Conservation (phyloP, 768 basidiomycete species). For the Pleurotus ostreatus region DNA sequence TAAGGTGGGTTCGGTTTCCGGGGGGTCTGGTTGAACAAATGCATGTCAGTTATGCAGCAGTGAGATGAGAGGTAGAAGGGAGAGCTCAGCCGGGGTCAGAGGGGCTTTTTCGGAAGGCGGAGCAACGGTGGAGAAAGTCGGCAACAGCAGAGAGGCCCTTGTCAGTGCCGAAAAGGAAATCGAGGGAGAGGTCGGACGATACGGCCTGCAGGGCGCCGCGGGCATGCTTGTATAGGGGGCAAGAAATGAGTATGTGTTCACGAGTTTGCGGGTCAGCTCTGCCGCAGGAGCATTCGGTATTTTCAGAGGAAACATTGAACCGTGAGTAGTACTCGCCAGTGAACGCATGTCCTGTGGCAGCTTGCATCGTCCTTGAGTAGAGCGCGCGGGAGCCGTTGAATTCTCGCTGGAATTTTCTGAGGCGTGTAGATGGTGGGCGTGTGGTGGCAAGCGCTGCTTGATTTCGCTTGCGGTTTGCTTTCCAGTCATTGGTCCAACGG, state of each 20-base stretch:
- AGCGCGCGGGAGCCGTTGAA: background rate
- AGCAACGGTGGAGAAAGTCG: background rate
- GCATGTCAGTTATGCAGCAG: background rate
- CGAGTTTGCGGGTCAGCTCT: background rate
- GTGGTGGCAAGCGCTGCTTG: background rate
- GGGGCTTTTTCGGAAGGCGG: background rate
- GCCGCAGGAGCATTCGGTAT: background rate
- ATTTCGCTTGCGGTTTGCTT: background rate
- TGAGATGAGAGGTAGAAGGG: background rate
- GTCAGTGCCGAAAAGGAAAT: background rate
- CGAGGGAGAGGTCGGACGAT: background rate
- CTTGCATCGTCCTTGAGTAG: background rate
- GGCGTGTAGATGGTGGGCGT: background rate
- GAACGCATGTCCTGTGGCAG: background rate
- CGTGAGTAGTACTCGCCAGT: background rate
- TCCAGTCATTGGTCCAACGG: background rate
- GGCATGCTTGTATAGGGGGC: background rate
- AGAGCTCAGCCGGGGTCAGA: background rate
- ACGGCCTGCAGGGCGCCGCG: background rate
- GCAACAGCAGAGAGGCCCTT: background rate
- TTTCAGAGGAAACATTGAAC: background rate
- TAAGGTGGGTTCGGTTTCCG: no score
- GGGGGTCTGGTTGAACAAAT: no score
- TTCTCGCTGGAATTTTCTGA: background rate
- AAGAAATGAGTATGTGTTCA: background rate